Conservation (phyloP, 805 yeast species). For the Candida namnaoensis region DNA sequence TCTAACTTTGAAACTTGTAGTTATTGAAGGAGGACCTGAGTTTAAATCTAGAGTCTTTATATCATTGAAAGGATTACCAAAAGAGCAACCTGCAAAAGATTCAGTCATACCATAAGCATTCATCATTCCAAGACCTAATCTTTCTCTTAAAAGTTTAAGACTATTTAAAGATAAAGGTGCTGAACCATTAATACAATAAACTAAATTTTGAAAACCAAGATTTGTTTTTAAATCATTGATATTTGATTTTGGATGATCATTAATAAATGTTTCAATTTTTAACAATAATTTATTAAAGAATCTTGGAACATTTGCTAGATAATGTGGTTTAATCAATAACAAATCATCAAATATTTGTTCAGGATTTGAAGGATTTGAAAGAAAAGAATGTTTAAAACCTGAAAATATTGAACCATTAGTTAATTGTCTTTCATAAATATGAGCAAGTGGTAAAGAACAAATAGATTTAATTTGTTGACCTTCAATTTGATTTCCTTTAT, state of each 20-base stretch:
- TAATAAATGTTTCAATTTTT: too few species aligned
- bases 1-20: conserved; percentile 43
- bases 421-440: conserved; percentile 46
- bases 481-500: conserved; percentile 1
- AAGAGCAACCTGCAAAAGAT: conserved; percentile 46
- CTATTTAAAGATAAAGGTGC: conserved; percentile 57
- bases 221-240: too few species aligned
- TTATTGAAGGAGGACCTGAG: conserved; percentile 41
- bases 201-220: conserved; percentile 27
- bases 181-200: conserved; percentile 35
- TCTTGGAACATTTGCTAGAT: conserved; percentile 46
- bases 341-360: conserved; percentile 42
- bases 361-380: conserved; percentile 30
- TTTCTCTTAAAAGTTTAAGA: conserved; percentile 41
- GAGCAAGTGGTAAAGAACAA: conserved; percentile 48
- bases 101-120: conserved; percentile 62
- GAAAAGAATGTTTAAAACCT: conserved; percentile 38
- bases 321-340: conserved; percentile 33
- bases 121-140: conserved; percentile 32
- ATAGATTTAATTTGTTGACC: conserved; percentile 21
- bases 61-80: conserved; percentile 26
- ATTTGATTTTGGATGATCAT: background rate
- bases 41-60: conserved; percentile 21
- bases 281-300: conserved; percentile 41
- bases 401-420: conserved; percentile 17